These are phyloP conservation scores for Penicillium alfredii DNA, from an alignment of 495 filamentous ascomycete species.

Conservation along the genomic window DNA sequence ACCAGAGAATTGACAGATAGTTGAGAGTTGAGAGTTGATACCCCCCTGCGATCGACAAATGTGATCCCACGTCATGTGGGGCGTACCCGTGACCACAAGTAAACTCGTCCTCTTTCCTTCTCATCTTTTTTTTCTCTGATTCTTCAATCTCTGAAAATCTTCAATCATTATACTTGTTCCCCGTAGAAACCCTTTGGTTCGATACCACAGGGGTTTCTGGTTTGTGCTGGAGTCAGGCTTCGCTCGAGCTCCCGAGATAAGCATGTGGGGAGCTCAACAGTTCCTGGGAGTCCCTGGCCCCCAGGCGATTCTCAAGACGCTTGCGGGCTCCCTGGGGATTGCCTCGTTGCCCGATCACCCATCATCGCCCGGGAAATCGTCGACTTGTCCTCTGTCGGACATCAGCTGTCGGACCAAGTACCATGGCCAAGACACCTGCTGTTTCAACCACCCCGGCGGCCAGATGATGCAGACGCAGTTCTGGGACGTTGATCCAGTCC, in stretches of 20 bases:
- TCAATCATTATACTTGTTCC: neutral
- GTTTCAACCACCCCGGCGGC: slow-evolving; percentile 77
- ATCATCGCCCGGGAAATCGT: slow-evolving; percentile 6
- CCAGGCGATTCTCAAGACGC: slow-evolving; percentile 36
- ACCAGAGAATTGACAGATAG: too few relatives aligned
- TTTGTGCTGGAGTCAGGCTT: too few relatives aligned
- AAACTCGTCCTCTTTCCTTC: neutral
- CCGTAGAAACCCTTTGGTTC: neutral
- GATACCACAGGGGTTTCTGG: neutral
- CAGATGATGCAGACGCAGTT: slow-evolving; percentile 79
- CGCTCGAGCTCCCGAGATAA: neutral
- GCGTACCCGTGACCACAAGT: too few relatives aligned
- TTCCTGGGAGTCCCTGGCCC: slow-evolving; percentile 33
- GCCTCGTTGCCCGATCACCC: slow-evolving; percentile 16
- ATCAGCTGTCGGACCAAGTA: slow-evolving; percentile 55
- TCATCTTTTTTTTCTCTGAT: neutral
- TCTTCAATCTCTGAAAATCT: neutral
- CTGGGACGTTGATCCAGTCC: slow-evolving; percentile 71
- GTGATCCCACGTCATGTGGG: too few relatives aligned
- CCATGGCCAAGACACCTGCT: slow-evolving; percentile 60
- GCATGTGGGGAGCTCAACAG: slow-evolving; percentile 22
- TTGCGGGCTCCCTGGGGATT: slow-evolving; percentile 32
- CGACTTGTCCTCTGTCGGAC: slow-evolving; percentile 45
- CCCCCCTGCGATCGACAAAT: too few relatives aligned
- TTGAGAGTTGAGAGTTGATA: too few relatives aligned